Evolutionary conservation across 805 yeast species (phyloP), one percentile per base, ranked within the genome.

Genomic region (Candida rishiriensis): DNA sequence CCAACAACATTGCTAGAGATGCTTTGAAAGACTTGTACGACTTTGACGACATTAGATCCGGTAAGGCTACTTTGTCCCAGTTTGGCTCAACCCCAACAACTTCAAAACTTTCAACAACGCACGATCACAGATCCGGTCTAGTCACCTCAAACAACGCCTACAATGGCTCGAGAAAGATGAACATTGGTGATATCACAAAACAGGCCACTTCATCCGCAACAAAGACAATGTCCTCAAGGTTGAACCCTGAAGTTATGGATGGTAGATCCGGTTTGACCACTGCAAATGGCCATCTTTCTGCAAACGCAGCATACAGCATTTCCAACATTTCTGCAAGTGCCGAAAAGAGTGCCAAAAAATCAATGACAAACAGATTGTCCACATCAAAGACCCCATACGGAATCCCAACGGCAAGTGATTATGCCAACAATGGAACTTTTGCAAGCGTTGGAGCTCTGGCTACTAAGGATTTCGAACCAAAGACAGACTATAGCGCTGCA

Each of bases 401-500:
- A 48, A 72, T 78, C 15, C 60, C 70, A 31, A 66, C 66, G 28
- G 71, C 79, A 3, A 69, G 71, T 37, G 67, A 64, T 51, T 54
- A 60, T 17, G 61, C 68, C 43, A 58, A 73, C 28, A 76, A 75
- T 39, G 72, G 68, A 43, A 55, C 58, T 11, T 69, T 72, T 59
- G 84, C 85, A 11, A 73, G 78, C 18, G 70, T 71, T 36, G 82
- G 83, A 28, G 85, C 82, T 29, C 63, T 76, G 21, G 83, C 84
- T 13, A 77, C 84, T 1, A 72, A 75, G 41, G 63, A 62, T 34
- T 63, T 63, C 39, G 51, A 54, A 39, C 45, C 50, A 3, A 18
- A 64, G 34, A 68, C 66, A 30, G 72, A 73, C 38, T 75, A 68
- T 37, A 78, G 76, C 46, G 69, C 71, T 18, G 48, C 61, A 51